phyloP scores from a whole-genome alignment of 176 grass and related monocot species.

The Thinopyrum elongatum region DNA sequence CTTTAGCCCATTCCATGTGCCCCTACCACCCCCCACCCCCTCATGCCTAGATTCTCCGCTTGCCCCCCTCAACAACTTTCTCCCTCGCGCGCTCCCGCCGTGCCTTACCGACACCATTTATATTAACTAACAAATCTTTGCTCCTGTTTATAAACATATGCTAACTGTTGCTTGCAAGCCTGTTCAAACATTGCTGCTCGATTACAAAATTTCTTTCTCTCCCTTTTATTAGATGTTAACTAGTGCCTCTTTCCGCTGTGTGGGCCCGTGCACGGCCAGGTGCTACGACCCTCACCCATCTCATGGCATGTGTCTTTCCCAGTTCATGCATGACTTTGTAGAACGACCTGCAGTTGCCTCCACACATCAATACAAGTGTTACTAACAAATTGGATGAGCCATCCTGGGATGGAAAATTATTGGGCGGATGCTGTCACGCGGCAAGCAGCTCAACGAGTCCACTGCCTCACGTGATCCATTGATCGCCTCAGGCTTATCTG shows the following conservation, averaged over 20 bases:
- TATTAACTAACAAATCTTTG: conserved; percentile 32
- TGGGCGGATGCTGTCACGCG: conserved; percentile 28
- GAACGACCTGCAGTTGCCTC: conserved; percentile 7
- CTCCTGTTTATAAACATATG: neutral
- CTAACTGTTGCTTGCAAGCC: conserved; percentile 25
- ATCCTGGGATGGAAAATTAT: neutral
- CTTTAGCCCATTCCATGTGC: conserved; percentile 47
- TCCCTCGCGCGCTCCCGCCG: neutral
- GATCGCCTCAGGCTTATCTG: conserved; percentile 24
- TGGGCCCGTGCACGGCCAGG: neutral
- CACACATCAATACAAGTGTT: conserved; percentile 10
- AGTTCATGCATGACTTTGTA: conserved; percentile 6
- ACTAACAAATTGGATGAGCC: conserved; percentile 20
- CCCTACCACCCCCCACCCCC: conserved; percentile 36
- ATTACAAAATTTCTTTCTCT: neutral
- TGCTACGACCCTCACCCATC: neutral
- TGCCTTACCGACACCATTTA: conserved; percentile 34
- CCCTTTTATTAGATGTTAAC: neutral
- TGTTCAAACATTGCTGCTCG: neutral
- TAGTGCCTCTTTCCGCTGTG: no score
- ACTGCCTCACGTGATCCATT: conserved; percentile 50
- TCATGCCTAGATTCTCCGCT: conserved; percentile 53
- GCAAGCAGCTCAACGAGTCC: conserved; percentile 30
- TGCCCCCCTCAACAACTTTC: neutral
- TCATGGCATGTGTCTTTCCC: neutral